Conservation (phyloP, 768 basidiomycete species). For the Arthromyces matolae region DNA sequence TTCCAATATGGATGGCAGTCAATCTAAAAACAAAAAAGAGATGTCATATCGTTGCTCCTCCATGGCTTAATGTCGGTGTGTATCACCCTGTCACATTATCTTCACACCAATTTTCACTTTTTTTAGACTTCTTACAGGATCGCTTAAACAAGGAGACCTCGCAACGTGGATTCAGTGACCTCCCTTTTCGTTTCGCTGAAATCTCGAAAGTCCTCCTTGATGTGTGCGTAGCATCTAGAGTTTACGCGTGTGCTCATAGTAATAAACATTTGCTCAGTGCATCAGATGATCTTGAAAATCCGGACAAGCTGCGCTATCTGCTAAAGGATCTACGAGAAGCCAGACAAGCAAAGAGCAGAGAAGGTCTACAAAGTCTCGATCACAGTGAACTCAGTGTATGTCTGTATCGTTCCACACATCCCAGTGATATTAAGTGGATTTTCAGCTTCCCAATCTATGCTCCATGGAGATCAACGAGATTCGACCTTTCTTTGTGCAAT, state of each 20-base stretch:
- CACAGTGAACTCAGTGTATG: slow-evolving; percentile 77
- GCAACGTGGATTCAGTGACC: slow-evolving; percentile 64
- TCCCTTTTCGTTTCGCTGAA: slow-evolving; percentile 89
- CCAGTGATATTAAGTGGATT: not conserved
- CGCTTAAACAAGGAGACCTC: slow-evolving; percentile 72
- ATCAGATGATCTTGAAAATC: slow-evolving; percentile 81
- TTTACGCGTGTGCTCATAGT: not conserved
- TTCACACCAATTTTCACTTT: not conserved
- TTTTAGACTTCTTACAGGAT: slow-evolving; percentile 75
- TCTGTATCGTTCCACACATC: slow-evolving; percentile 6
- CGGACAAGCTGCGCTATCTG: slow-evolving; percentile 79
- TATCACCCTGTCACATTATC: slow-evolving; percentile 5
- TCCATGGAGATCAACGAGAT: slow-evolving; percentile 95
- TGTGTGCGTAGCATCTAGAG: slow-evolving; percentile 52
- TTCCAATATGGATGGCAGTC: slow-evolving; percentile 96
- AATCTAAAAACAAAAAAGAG: slow-evolving; percentile 94
- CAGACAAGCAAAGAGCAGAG: slow-evolving; percentile 88
- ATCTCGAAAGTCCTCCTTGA: slow-evolving; percentile 91
- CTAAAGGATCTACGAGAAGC: slow-evolving; percentile 96
- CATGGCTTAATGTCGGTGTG: slow-evolving; percentile 86
- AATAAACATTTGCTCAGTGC: slow-evolving; percentile 49
- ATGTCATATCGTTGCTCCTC: slow-evolving; percentile 87
- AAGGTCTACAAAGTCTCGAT: slow-evolving; percentile 78
- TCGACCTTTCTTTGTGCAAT: slow-evolving; percentile 79
- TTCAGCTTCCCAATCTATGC: slow-evolving; percentile 77